Evolutionary conservation across 441 rosid species (phyloP).

Genomic region (Eugenia klotzschiana): DNA sequence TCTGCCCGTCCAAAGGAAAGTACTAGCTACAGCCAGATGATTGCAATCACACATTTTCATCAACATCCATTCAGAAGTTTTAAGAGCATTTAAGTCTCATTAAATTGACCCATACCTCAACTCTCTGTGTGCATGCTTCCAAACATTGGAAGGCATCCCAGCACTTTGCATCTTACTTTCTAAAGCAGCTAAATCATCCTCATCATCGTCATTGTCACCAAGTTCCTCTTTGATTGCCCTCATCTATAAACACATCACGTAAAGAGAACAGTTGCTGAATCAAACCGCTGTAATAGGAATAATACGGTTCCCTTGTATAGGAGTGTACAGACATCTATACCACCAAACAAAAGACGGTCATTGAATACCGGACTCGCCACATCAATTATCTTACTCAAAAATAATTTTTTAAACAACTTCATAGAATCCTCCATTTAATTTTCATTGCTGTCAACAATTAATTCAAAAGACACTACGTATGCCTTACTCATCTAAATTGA

Average conservation of each 20-base stretch:
- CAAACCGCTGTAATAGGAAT: not conserved
- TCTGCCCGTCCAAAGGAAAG: not conserved
- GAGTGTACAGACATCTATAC: not conserved
- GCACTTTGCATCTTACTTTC: slow-evolving; percentile 94
- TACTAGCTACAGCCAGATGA: not conserved
- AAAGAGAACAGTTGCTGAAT: not conserved
- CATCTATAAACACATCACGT: slow-evolving; percentile 33
- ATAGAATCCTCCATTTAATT: not conserved
- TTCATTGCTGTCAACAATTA: not conserved
- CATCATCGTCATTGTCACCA: slow-evolving; percentile 96
- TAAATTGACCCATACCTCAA: slow-evolving; percentile 40
- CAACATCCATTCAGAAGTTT: not conserved
- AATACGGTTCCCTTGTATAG: not conserved
- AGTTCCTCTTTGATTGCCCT: slow-evolving; percentile 99
- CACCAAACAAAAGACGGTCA: not conserved
- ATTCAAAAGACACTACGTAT: not conserved
- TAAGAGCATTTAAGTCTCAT: not conserved
- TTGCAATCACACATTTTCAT: not conserved
- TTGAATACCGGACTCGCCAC: not conserved
- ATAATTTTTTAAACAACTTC: not conserved
- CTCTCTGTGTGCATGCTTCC: slow-evolving; percentile 98
- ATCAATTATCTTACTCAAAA: not conserved
- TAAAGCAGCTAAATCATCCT: slow-evolving; percentile 88
- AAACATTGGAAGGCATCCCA: slow-evolving; percentile 82
- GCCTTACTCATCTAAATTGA: not conserved